Conservation (phyloP, 768 basidiomycete genomes). For the Tephrocybe sp. region DNA sequence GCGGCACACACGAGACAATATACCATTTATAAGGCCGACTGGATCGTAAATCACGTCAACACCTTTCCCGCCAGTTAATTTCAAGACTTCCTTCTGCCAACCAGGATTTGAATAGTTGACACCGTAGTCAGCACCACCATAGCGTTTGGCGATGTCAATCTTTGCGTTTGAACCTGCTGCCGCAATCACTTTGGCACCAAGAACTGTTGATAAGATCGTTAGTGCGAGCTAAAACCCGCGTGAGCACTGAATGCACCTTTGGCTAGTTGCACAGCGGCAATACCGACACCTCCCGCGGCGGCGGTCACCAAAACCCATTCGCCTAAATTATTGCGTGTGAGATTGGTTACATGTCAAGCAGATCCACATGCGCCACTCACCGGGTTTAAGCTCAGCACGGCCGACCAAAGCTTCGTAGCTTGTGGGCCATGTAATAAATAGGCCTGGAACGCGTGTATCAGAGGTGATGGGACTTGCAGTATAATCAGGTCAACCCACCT, state of each 20-base stretch:
- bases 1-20: constrained; percentile 4
- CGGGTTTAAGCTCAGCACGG: constrained; percentile 76
- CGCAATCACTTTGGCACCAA: constrained; percentile 94
- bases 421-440: constrained; percentile 91
- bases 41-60: constrained; percentile 89
- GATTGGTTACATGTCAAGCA: not conserved
- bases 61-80: constrained; percentile 81
- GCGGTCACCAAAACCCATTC: constrained; percentile 95
- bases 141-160: constrained; percentile 69
- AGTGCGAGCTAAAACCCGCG: not conserved
- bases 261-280: constrained; percentile 89
- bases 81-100: constrained; percentile 91
- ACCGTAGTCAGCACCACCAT: constrained; percentile 81
- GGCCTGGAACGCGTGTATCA: constrained; percentile 40
- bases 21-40: constrained; percentile 75
- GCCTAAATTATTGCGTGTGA: constrained; percentile 39
- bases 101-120: constrained; percentile 76
- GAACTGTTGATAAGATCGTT: constrained; percentile 40
- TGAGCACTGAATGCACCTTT: constrained; percentile 59
- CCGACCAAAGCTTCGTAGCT: constrained; percentile 90
- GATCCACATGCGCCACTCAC: constrained; percentile 33
- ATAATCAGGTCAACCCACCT: constrained; percentile 38
- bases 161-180: constrained; percentile 83
- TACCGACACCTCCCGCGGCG: constrained; percentile 94
- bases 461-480: not conserved